Evolutionary conservation across 2,329 filamentous ascomycete species (phyloP), one percentile per base, ranked within the genome.

Genomic region (Neophaeococcomyces aloes): DNA sequence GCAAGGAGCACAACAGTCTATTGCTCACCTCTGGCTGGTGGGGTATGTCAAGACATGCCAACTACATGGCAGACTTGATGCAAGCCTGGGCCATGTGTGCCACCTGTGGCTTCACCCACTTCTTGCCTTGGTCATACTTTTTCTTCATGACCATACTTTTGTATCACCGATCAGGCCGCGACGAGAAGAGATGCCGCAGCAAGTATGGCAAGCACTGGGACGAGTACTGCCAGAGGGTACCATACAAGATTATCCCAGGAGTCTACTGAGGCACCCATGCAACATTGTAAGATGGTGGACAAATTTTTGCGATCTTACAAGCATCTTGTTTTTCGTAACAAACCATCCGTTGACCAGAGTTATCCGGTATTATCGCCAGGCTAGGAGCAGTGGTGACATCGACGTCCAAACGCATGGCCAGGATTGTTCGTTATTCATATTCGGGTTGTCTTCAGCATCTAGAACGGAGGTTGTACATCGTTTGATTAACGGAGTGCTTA

Each of bases 121-220:
- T 65, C 2, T 48, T 71, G 2, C 65, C 67, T 0, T 72, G 67
- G 65, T 61, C 57, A 1, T 72, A 71, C 46, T 62, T 63, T 0
- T 58, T 68, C 1, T 71, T 64, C 51, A 69, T 71, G 65, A 62
- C 61, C 0, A 44, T 61, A 2, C 46, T 72, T 7, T 57, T 71
- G 3, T 52, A 70, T 4, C 67, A 72, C 52, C 60, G 69, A 4
- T 69, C 67, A 35, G 59, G 62, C 27, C 59, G 68, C 7, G 69
- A 71, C 38, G 69, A 72, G 52, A 59, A 61, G 40, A 57, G 68
- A 7, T 70, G 67, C 31, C 58, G 55, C 2, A 58, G 54, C 15
- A 72, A 72, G 48, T 71, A 72, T 43, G 68, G 69, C 2, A 51
- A 58, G 2, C 57, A 58, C 1, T 72, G 69, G 69, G 56, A 61